Evolutionary conservation across 2,329 filamentous ascomycete genomes (phyloP), one percentile per base, ranked within the genome.

Genomic region (Apiospora phragmitis): DNA sequence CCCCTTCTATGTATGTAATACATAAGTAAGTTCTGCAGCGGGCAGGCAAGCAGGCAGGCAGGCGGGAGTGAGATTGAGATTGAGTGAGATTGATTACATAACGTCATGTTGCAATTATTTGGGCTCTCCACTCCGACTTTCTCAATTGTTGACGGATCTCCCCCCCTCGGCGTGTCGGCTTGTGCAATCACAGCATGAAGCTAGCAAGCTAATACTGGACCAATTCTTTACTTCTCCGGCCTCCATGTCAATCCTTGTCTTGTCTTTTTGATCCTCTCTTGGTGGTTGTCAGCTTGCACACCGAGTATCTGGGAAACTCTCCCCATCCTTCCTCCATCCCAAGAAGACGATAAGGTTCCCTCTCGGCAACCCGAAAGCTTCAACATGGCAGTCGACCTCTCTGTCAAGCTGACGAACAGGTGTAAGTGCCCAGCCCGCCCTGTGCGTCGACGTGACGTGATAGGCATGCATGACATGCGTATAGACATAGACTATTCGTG

Each of bases 381-480:
- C 65, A 45, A 67, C 38, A 69, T 69, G 68, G 68, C 68, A 47
- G 55, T 47, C 45, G 65, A 70, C 42, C 66, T 70, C 29, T 65
- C 43, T 26, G 55, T 69, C 24, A 69, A 69, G 51, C 38, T 69
- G 49, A 62, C 49, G 9, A 69, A 69, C 21, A 38, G 68, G 49
- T 69, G 68, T 69, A 69, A 49, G 67, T 24, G 1, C 32, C 41
- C 47, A 29, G 35, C 18, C 14, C 45, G 35, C 18, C 14, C 45
- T 68, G 4, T 35, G 16, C 24, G 16, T 32, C 18, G 26, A 21
- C 18, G 11, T 69, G 55, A 14, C 55, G 9, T 59, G 49, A 26
- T 14, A 26, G 26, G 47, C 26, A 55, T 45, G 16, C 65, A 67
- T 67, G 21, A 43, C 65, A 43, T 67, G 49, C 49, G 49, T 14